Percentiles rank a stretch among this genome's conserved stretches.
These are phyloP conservation scores for Acer yangbiense DNA, from an alignment of 345 rosid genomes.

Conservation along the genomic window DNA sequence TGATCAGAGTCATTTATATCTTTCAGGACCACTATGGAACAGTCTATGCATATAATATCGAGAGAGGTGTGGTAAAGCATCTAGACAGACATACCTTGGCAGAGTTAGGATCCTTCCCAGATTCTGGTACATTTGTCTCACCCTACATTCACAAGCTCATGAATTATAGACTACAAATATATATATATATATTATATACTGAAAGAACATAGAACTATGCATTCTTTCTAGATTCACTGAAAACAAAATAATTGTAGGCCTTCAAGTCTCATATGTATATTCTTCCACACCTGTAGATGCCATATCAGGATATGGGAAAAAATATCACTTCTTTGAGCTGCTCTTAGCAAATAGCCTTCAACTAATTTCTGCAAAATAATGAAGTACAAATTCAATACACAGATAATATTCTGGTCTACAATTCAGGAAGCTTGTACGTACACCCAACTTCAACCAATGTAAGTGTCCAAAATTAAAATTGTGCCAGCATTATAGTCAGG, in stretches of 20 bases:
- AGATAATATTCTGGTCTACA: background rate
- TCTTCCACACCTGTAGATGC: constrained; percentile 80
- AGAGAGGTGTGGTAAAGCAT: background rate
- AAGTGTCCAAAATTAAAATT: background rate
- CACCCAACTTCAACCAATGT: constrained; percentile 1
- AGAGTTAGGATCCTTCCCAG: constrained; percentile 59
- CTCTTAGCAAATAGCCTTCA: constrained; percentile 97
- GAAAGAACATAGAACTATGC: constrained; percentile 13
- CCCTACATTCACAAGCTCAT: constrained; percentile 62
- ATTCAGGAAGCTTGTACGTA: constrained; percentile 10
- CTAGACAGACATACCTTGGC: constrained; percentile 53
- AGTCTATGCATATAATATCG: background rate
- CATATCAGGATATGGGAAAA: constrained; percentile 98
- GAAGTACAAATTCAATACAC: background rate
- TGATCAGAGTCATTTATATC: background rate
- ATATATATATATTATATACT: background rate
- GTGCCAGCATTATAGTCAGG: background rate
- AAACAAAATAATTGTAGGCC: constrained; percentile 14
- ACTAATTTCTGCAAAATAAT: constrained; percentile 71
- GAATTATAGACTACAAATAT: constrained; percentile 1
- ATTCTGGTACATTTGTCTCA: constrained; percentile 64
- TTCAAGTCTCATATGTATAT: constrained; percentile 18
- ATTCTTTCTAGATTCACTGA: constrained; percentile 2
- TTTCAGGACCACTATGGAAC: background rate
- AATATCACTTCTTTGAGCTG: constrained; percentile 93